Evolutionary conservation across 805 yeast species (phyloP).

Genomic region (Debaryomyces tyrocola): DNA sequence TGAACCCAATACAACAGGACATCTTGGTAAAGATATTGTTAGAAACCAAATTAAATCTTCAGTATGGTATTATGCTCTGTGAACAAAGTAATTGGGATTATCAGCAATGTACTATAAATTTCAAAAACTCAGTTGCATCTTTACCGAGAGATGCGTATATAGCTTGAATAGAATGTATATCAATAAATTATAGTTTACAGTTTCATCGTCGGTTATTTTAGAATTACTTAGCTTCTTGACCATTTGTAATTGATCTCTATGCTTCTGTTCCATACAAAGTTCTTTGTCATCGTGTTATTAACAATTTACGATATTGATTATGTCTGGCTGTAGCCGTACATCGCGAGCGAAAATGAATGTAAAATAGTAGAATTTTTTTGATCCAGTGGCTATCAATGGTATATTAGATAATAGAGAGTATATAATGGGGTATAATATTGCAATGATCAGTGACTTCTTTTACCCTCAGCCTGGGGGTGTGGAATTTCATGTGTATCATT

Average conservation of each 20-base stretch:
- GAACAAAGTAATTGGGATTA: conserved; percentile 88
- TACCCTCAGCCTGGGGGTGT: conserved; percentile 99
- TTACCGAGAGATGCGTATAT: conserved; percentile 43
- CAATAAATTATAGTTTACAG: background rate
- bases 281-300: too few species aligned
- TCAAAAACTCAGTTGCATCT: conserved; percentile 62
- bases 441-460: conserved; percentile 94
- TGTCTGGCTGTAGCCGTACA: too few species aligned
- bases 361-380: too few species aligned
- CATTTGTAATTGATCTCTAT: too few species aligned
- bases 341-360: too few species aligned
- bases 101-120: conserved; percentile 65
- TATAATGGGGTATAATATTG: conserved; percentile 34
- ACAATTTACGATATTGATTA: too few species aligned
- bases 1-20: conserved; percentile 59
- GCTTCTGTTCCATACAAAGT: too few species aligned
- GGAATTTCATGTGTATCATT: conserved; percentile 90
- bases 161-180: background rate
- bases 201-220: background rate
- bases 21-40: conserved; percentile 62
- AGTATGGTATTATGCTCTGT: conserved; percentile 77
- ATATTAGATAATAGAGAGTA: background rate
- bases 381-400: background rate
- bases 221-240: too few species aligned
- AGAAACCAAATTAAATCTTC: conserved; percentile 75